Percentiles rank a stretch among this genome's conserved stretches.
These are phyloP conservation scores for Capronia coronata DNA, from an alignment of 2,329 filamentous ascomycete species.

Conservation along the genomic window DNA sequence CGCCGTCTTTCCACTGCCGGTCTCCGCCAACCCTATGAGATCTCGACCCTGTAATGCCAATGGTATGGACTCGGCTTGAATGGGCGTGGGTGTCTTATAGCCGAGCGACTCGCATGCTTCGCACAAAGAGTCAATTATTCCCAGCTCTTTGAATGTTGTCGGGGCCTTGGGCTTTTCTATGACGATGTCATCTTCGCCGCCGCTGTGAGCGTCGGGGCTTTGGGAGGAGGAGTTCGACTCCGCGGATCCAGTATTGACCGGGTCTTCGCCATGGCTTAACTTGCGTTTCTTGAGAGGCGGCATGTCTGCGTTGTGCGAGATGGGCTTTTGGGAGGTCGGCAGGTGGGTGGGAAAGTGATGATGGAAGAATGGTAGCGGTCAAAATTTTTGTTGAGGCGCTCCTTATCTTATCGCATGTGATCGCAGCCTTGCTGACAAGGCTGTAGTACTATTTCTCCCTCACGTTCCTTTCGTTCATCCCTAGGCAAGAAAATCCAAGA, in stretches of 20 bases:
- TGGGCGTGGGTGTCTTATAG: constrained; percentile 81
- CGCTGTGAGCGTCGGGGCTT: constrained; percentile 13
- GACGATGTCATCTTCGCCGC: constrained; percentile 5
- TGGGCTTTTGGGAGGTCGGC: not conserved
- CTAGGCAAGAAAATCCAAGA: too few relatives aligned
- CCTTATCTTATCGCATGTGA: constrained; percentile 15
- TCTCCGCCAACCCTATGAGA: constrained; percentile 89
- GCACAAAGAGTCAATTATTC: constrained; percentile 77
- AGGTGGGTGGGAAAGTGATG: constrained; percentile 1
- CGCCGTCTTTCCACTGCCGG: constrained; percentile 90
- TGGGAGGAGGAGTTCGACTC: not conserved
- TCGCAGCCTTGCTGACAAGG: not conserved
- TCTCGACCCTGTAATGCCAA: constrained; percentile 72
- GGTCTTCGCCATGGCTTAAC: constrained; percentile 26
- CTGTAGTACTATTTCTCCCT: too few relatives aligned
- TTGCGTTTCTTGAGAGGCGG: constrained; percentile 39
- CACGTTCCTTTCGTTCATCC: too few relatives aligned
- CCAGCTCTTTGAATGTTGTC: constrained; percentile 53
- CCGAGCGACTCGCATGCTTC: constrained; percentile 78
- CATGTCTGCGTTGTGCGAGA: constrained; percentile 30
- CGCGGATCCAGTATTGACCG: not conserved
- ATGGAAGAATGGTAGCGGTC: not conserved
- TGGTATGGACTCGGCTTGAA: constrained; percentile 80
- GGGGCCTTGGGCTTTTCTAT: constrained; percentile 16
- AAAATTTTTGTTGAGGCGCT: not conserved